Conservation (phyloP, 768 basidiomycete genomes). For the Termitomyces sp. region DNA sequence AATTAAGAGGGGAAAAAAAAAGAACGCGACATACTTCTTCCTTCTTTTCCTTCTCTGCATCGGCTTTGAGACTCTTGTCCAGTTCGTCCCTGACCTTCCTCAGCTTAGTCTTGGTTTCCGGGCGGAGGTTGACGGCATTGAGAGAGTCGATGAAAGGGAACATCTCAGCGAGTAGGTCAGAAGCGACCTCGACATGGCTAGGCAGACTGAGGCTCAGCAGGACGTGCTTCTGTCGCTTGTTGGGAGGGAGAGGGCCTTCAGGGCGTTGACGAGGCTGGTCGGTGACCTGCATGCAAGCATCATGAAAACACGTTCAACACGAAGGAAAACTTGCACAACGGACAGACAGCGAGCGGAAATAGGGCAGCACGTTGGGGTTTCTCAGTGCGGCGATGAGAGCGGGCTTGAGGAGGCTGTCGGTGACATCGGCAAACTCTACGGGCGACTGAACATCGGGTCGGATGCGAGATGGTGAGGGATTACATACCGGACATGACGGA, state of each 20-base stretch:
- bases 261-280: constrained; percentile 83
- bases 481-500: constrained; percentile 84
- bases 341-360: constrained; percentile 85
- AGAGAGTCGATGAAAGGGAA: constrained; percentile 76
- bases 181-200: constrained; percentile 41
- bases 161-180: constrained; percentile 57
- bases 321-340: not conserved
- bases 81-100: constrained; percentile 69
- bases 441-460: too few relatives aligned
- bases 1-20: not conserved
- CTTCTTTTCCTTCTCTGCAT: constrained; percentile 58
- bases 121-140: constrained; percentile 54
- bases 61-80: constrained; percentile 62
- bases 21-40: constrained; percentile 46
- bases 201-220: constrained; percentile 63
- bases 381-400: constrained; percentile 52
- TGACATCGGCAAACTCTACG: constrained; percentile 82
- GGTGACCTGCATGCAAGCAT: constrained; percentile 47
- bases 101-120: constrained; percentile 80
- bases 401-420: constrained; percentile 69
- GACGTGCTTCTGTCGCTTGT: constrained; percentile 65
- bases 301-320: constrained; percentile 1
- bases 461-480: too few relatives aligned
- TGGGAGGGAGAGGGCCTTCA: constrained; percentile 36
- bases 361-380: constrained; percentile 58